Evolutionary conservation across 2,329 filamentous ascomycete genomes (phyloP), one percentile per base, ranked within the genome.

Genomic region (Ophiostoma ulmi): DNA sequence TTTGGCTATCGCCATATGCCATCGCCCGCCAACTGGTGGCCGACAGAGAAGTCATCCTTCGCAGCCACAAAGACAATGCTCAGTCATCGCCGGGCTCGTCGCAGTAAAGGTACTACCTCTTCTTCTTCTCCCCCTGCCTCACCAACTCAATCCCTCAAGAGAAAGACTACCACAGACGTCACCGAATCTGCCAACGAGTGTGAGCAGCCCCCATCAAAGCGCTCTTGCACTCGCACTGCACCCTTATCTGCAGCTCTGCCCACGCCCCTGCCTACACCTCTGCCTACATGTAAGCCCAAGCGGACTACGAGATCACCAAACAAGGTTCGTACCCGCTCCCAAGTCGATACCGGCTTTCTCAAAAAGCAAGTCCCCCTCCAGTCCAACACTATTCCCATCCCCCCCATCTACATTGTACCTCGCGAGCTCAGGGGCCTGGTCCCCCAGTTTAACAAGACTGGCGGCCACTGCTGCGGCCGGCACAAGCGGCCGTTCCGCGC

Each of bases 391-490:
- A 6, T 17, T 2, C 22, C 65, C 2, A 5, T 10, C 22, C 39
- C 22, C 6, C 65, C 65, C 5, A 0, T 20, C 3, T 36, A 65
- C 20, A 39, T 2, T 4, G 36, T 65, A 1, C 65, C 65, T 13
- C 13, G 1, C 13, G 65, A 67, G 6, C 38, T 67, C 4, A 4
- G 5, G 2, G 38, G 3, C 1, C 11, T 44, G 3, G 31, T 72
- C 13, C 70, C 70, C 3, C 7, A 13, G 4, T 68, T 70, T 17
- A 52, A 41, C 26, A 0, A 6, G 20, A 64, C 38, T 64, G 70
- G 70, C 22, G 4, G 2, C 26, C 67, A 65, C 22, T 22, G 64
- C 55, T 69, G 66, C 65, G 67, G 69, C 8, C 41, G 17, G 10
- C 69, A 72, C 66, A 11, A 35, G 58, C 48, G 31, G 4, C 14